These are phyloP conservation scores for Pyronema domesticum DNA, from an alignment of 495 filamentous ascomycete species.

Conservation along the genomic window DNA sequence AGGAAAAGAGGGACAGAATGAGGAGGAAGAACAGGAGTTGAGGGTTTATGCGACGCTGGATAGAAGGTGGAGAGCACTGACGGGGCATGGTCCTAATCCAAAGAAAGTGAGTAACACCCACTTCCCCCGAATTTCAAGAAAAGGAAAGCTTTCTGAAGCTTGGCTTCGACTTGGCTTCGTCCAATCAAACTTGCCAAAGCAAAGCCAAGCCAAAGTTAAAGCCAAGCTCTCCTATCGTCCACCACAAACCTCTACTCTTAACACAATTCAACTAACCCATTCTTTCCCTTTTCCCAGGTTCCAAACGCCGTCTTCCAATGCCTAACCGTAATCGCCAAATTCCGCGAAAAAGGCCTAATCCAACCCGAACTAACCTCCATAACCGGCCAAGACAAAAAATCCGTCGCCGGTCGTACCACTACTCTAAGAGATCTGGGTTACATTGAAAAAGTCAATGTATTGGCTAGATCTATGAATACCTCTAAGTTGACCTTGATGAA, in stretches of 20 bases:
- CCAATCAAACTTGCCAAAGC: too few species aligned
- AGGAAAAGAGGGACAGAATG: conserved; percentile 6
- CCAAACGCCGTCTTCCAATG: conserved; percentile 39
- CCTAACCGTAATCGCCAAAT: conserved; percentile 63
- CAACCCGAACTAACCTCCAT: conserved; percentile 60
- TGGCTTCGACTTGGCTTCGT: too few species aligned
- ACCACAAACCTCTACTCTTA: too few species aligned
- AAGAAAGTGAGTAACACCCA: conserved; percentile 47
- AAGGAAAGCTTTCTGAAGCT: conserved; percentile 34
- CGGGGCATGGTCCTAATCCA: conserved; percentile 63
- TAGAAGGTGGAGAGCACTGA: conserved; percentile 57
- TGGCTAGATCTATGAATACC: conserved; percentile 45
- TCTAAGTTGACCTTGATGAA: conserved; percentile 47
- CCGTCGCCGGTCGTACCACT: conserved; percentile 66
- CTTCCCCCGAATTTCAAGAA: too few species aligned
- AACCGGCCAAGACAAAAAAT: conserved; percentile 77
- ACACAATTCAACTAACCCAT: too few species aligned
- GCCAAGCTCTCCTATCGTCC: too few species aligned
- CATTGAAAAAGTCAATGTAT: conserved; percentile 58
- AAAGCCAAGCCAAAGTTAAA: too few species aligned
- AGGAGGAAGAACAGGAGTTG: conserved; percentile 14
- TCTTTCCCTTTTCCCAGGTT: too few species aligned
- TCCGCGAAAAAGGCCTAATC: conserved; percentile 48
- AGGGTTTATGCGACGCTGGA: conserved; percentile 41
- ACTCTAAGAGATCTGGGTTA: conserved; percentile 59